Evolutionary conservation across 2,329 filamentous ascomycete species (phyloP).

Genomic region (Stagonosporopsis chrysanthemi): DNA sequence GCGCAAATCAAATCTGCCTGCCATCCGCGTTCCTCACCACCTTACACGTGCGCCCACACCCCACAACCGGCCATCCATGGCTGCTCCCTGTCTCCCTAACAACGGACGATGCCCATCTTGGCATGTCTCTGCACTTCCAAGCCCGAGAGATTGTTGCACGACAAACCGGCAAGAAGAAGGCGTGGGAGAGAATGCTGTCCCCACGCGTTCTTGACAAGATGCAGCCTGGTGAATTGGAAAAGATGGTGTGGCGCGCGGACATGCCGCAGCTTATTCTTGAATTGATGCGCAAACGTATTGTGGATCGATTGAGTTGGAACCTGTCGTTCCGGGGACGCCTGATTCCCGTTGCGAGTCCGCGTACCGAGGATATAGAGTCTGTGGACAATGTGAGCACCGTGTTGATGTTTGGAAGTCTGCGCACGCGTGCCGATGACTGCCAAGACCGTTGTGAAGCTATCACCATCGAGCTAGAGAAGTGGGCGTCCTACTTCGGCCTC

Average conservation of each 20-base stretch:
- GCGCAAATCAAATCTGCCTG: conserved; percentile 57
- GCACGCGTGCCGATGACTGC: conserved; percentile 35
- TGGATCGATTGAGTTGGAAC: conserved; percentile 49
- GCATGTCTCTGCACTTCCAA: conserved; percentile 35
- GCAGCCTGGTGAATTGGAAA: conserved; percentile 39
- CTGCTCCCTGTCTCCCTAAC: conserved; percentile 59
- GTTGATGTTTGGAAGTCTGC: conserved; percentile 35
- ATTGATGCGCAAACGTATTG: conserved; percentile 47
- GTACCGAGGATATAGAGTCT: conserved; percentile 28
- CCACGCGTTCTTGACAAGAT: conserved; percentile 46
- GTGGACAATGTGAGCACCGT: conserved; percentile 43
- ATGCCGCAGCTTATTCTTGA: conserved; percentile 54
- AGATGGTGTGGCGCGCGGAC: conserved; percentile 57
- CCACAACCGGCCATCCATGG: conserved; percentile 62
- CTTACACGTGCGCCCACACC: conserved; percentile 65
- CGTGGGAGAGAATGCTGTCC: conserved; percentile 33
- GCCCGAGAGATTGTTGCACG: conserved; percentile 22
- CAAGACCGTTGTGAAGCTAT: conserved; percentile 26
- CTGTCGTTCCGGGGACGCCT: conserved; percentile 37
- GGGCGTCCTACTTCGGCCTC: conserved; percentile 27
- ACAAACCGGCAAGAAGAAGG: conserved; percentile 30
- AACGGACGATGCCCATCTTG: conserved; percentile 30
- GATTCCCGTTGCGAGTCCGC: conserved; percentile 31
- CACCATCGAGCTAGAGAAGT: conserved; percentile 32
- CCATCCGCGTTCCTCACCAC: conserved; percentile 70